These are phyloP conservation scores for Gossypium schwendimanii DNA, from an alignment of 441 rosid species.

Conservation along the genomic window DNA sequence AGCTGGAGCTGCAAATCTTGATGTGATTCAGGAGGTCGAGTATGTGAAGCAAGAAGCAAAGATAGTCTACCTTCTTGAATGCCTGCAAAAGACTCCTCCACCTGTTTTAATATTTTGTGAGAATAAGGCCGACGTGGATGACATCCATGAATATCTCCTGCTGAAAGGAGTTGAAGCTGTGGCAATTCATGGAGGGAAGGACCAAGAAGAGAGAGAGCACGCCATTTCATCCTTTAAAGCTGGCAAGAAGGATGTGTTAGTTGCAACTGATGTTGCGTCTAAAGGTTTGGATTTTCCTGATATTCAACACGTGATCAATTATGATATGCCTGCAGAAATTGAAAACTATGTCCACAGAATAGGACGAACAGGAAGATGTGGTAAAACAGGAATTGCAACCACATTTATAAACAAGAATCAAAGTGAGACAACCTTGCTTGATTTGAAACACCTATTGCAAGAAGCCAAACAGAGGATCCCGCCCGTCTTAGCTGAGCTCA, in stretches of 20 bases:
- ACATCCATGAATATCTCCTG: conserved; percentile 82
- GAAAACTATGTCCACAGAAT: conserved; percentile 89
- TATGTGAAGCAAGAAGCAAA: conserved; percentile 94
- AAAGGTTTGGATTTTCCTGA: conserved; percentile 93
- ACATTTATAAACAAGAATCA: conserved; percentile 93
- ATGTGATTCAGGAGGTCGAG: conserved; percentile 93
- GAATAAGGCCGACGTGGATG: conserved; percentile 90
- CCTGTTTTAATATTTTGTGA: conserved; percentile 88
- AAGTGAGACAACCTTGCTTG: conserved; percentile 77
- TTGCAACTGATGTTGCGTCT: conserved; percentile 90
- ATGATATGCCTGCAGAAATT: conserved; percentile 96
- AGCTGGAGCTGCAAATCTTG: conserved; percentile 95
- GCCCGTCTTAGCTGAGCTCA: conserved; percentile 73
- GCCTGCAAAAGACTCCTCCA: conserved; percentile 89
- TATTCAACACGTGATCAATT: conserved; percentile 85
- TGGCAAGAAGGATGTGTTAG: conserved; percentile 77
- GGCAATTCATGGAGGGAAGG: conserved; percentile 86
- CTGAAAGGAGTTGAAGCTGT: conserved; percentile 93
- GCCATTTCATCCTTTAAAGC: conserved; percentile 85
- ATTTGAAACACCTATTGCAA: conserved; percentile 79
- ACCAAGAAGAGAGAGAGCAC: conserved; percentile 89
- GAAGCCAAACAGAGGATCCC: conserved; percentile 94
- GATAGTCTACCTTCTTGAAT: conserved; percentile 89
- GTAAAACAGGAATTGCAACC: conserved; percentile 95
- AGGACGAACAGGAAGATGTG: conserved; percentile 88